Base-by-base conservation (phyloP, 352 stramenopile genomes). In the Phytophthora cajani region DNA sequence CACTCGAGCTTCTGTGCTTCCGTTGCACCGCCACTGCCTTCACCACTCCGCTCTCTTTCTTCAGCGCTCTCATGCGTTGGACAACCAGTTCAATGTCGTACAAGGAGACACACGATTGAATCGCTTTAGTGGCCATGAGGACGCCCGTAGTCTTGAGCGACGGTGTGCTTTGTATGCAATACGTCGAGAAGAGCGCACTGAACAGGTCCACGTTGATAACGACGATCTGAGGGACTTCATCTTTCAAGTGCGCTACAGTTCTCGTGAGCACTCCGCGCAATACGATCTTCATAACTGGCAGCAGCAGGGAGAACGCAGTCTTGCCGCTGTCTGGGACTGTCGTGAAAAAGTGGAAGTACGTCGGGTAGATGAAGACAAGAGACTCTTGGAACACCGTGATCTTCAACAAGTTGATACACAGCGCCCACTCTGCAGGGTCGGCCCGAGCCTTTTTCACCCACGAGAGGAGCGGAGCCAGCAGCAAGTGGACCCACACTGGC, bases 161-260 rank as follows among this genome's bases (percentile, higher is more conserved):
- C 0, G 44, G 67, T 5, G 73, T 54, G 46, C 56, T 78, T 38
- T 82, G 73, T 64, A 82, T 73, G 66, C 76, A 79, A 32, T 57
- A 82, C 14, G 68, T 33, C 12, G 72, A 64, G 32, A 77, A 84
- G 12, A 82, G 57, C 8, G 76, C 68, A 49, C 71, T 78, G 49
- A 74, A 78, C n/a, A 84, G 60, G 33, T 81, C 62, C 14, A 81
- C 58, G 51, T 71, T 79, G 51, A 81, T 63, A 23, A 81, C 74
- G 16, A 82, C 67, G 8, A 71, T 46, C 14, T 58, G 47, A 4
- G 67, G 68, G 19, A 62, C 36, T 38, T 64, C 30, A 16, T 73
- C 55, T 3, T 46, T 61, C 7, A 75, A n/a, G 36, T 64, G 57
- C 14, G 19, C 17, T 19, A 54, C 58, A 4, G 33, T 63, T 9